Percentiles rank a stretch among this genome's conserved stretches.
These are phyloP conservation scores for Bimuria novae-zelandiae DNA, from an alignment of 2,329 filamentous ascomycete genomes.

Conservation along the genomic window DNA sequence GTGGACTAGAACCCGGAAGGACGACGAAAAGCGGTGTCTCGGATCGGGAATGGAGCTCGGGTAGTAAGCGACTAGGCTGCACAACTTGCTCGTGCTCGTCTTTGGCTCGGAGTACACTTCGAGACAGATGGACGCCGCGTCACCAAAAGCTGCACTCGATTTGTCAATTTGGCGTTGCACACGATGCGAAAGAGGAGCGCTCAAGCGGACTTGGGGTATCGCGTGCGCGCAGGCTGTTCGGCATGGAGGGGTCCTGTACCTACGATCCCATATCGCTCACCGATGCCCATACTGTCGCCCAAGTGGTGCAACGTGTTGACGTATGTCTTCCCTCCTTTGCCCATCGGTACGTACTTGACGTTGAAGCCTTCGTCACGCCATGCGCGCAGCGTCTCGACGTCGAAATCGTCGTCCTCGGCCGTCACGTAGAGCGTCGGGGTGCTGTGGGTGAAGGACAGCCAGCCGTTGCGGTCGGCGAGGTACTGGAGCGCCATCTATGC, in stretches of 20 bases:
- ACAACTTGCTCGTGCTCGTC: slow-evolving; percentile 55
- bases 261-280: slow-evolving; percentile 66
- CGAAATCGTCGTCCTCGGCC: slow-evolving; percentile 60
- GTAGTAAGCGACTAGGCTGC: slow-evolving; percentile 67
- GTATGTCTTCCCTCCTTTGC: slow-evolving; percentile 55
- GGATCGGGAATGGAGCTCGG: slow-evolving; percentile 61
- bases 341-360: slow-evolving; percentile 60
- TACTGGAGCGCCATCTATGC: slow-evolving; percentile 44
- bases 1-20: slow-evolving; percentile 60
- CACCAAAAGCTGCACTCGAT: slow-evolving; percentile 59
- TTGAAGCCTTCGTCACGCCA: slow-evolving; percentile 67
- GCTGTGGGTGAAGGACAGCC: slow-evolving; percentile 48
- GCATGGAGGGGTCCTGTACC: slow-evolving; percentile 50
- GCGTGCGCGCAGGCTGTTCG: background rate
- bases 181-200: background rate
- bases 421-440: slow-evolving; percentile 55
- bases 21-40: slow-evolving; percentile 49
- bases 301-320: slow-evolving; percentile 55
- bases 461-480: slow-evolving; percentile 44
- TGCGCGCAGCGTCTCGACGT: slow-evolving; percentile 56
- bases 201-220: slow-evolving; percentile 2
- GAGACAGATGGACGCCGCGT: slow-evolving; percentile 64
- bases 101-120: slow-evolving; percentile 62
- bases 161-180: slow-evolving; percentile 11
- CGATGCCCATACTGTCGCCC: slow-evolving; percentile 60